Percentiles rank a stretch among this genome's conserved stretches.
These are phyloP conservation scores for Curvularia hawaiiensis DNA, from an alignment of 2,329 filamentous ascomycete species.

Conservation along the genomic window DNA sequence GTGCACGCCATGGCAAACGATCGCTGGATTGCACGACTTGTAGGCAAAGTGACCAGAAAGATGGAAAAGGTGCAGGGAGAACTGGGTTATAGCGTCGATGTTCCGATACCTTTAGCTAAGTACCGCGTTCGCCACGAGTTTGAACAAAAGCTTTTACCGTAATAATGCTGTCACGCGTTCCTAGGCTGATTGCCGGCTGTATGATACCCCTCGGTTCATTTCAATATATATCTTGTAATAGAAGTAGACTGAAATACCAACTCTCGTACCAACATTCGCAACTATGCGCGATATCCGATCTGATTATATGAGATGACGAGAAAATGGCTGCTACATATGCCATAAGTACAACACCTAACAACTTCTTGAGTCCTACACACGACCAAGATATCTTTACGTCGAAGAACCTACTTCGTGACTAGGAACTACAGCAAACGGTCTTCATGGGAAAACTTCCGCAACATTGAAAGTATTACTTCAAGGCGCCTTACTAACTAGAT, in stretches of 20 bases:
- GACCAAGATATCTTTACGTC: too few relatives aligned
- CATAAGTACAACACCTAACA: too few relatives aligned
- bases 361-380: too few relatives aligned
- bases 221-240: neutral
- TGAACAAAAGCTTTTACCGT: conserved; percentile 45
- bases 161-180: neutral
- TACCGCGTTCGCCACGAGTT: conserved; percentile 45
- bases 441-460: too few relatives aligned
- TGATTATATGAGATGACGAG: too few relatives aligned
- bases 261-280: too few relatives aligned
- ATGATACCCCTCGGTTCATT: conserved; percentile 10
- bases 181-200: neutral
- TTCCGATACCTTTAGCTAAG: conserved; percentile 51
- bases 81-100: conserved; percentile 56
- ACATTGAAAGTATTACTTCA: too few relatives aligned
- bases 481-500: too few relatives aligned
- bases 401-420: too few relatives aligned
- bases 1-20: conserved; percentile 56
- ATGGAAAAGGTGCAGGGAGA: conserved; percentile 57
- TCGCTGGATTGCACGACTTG: conserved; percentile 60
- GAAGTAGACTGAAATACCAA: neutral
- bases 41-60: conserved; percentile 57
- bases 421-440: too few relatives aligned
- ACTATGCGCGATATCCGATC: too few relatives aligned
- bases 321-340: too few relatives aligned